phyloP scores from a whole-genome alignment of 2,329 filamentous ascomycete species.

The Hypoxylon sp. region DNA sequence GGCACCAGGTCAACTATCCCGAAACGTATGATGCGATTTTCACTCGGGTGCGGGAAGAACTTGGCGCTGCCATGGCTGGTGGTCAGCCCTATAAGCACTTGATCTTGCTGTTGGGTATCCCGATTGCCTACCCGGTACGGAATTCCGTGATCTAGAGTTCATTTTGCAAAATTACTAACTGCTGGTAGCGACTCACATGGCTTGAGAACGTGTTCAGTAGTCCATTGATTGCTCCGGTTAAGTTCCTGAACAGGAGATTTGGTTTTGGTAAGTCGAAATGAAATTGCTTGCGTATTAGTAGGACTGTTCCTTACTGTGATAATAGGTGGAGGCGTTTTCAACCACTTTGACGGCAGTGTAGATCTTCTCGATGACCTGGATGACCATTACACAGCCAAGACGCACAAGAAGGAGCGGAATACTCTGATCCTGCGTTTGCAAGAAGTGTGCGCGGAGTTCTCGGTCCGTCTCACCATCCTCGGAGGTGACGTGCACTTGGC shows the following conservation, averaged over 20 bases:
- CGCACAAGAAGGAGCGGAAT: constrained; percentile 88
- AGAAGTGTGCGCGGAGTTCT: constrained; percentile 82
- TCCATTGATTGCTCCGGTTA: constrained; percentile 86
- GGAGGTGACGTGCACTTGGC: constrained; percentile 94
- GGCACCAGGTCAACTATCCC: constrained; percentile 93
- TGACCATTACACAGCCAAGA: constrained; percentile 93
- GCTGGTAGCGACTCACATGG: constrained; percentile 81
- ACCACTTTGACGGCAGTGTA: constrained; percentile 91
- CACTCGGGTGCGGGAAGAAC: constrained; percentile 74
- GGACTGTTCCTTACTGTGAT: constrained; percentile 6
- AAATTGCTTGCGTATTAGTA: not conserved
- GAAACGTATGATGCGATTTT: constrained; percentile 90
- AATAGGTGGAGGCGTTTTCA: constrained; percentile 81
- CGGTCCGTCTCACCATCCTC: constrained; percentile 88
- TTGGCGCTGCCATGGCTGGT: constrained; percentile 69
- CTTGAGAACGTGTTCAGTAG: constrained; percentile 90
- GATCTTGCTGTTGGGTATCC: constrained; percentile 86
- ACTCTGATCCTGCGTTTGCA: constrained; percentile 83
- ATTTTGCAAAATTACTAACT: constrained; percentile 18
- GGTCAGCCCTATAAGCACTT: constrained; percentile 87
- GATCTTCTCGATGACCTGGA: constrained; percentile 93
- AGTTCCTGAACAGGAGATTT: constrained; percentile 89
- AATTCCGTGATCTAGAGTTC: constrained; percentile 51
- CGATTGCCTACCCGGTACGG: constrained; percentile 80
- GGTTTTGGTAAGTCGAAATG: constrained; percentile 64